These are phyloP conservation scores for Hypericum androsaemum DNA, from an alignment of 345 rosid genomes.

Conservation along the genomic window DNA sequence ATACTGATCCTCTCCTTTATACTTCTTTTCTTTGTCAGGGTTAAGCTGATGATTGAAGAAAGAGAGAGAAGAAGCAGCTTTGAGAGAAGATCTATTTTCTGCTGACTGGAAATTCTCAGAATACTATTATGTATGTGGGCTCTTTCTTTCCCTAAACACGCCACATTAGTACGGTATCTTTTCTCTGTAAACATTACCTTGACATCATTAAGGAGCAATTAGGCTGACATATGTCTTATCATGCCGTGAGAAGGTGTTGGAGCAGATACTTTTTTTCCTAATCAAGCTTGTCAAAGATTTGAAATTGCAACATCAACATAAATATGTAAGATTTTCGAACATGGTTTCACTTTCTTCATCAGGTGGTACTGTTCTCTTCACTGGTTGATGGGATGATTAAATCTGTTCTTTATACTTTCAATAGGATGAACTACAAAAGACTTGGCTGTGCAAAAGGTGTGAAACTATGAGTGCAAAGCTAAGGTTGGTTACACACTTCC, in stretches of 20 bases:
- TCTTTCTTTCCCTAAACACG: background rate
- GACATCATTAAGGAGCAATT: background rate
- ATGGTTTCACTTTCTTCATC: background rate
- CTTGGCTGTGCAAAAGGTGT: conserved; percentile 91
- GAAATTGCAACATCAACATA: conserved; percentile 88
- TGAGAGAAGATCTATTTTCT: conserved; percentile 84
- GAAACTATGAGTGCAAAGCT: conserved; percentile 94
- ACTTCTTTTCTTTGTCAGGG: conserved; percentile 35
- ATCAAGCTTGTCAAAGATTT: conserved; percentile 97
- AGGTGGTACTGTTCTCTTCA: background rate
- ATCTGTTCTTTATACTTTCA: conserved; percentile 7
- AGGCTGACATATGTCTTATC: conserved; percentile 9
- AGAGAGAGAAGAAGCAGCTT: conserved; percentile 84
- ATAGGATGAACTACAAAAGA: conserved; percentile 87
- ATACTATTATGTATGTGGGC: conserved; percentile 72
- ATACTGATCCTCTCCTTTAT: too few species aligned
- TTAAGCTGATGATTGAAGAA: conserved; percentile 88
- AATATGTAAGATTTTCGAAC: conserved; percentile 44
- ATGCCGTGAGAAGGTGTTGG: conserved; percentile 55
- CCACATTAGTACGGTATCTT: background rate
- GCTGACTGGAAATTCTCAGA: conserved; percentile 92
- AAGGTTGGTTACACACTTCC: conserved; percentile 42
- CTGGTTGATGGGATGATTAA: conserved; percentile 1
- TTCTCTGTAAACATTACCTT: background rate
- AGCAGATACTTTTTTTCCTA: conserved; percentile 90